phyloP scores from a whole-genome alignment of 2,329 filamentous ascomycete genomes.

The Gyromitra esculenta region DNA sequence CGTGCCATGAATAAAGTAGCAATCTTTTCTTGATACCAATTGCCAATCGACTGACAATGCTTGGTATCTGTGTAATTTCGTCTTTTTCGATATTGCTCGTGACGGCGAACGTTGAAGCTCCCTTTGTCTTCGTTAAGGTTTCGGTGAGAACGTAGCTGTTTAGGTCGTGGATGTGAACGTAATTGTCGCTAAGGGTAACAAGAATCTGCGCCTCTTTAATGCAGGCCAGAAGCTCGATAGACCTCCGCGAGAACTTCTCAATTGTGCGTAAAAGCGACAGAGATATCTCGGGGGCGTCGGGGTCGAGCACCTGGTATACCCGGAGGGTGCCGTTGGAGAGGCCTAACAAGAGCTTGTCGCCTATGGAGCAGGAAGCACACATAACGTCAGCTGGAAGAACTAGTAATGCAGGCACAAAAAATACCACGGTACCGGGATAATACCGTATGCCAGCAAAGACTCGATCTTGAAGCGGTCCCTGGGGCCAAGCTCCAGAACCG shows the following conservation, averaged over 20 bases:
- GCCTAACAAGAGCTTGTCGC: slow-evolving; percentile 90
- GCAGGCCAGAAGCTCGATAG: slow-evolving; percentile 91
- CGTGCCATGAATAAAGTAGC: slow-evolving; percentile 93
- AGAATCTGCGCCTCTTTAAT: slow-evolving; percentile 95
- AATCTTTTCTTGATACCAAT: slow-evolving; percentile 93
- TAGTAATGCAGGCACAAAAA: slow-evolving; percentile 15
- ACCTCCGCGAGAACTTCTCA: slow-evolving; percentile 89
- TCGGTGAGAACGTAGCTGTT: slow-evolving; percentile 84
- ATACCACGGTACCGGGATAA: slow-evolving; percentile 49
- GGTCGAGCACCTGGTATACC: slow-evolving; percentile 83
- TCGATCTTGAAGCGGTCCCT: slow-evolving; percentile 98
- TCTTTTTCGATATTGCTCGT: slow-evolving; percentile 97
- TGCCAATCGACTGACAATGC: slow-evolving; percentile 89
- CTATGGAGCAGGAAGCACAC: slow-evolving; percentile 61
- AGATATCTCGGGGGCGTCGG: slow-evolving; percentile 58
- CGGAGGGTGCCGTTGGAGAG: slow-evolving; percentile 88
- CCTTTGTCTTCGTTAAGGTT: slow-evolving; percentile 82
- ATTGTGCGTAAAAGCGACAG: slow-evolving; percentile 90
- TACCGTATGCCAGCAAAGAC: slow-evolving; percentile 90
- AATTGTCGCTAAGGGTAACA: slow-evolving; percentile 87
- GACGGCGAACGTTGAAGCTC: slow-evolving; percentile 88
- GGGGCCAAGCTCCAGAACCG: slow-evolving; percentile 94
- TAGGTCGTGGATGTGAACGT: slow-evolving; percentile 89
- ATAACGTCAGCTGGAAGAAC: slow-evolving; percentile 27
- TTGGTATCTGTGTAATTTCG: slow-evolving; percentile 82